Evolutionary conservation across 1,139 yeast genomes (phyloP).

Genomic region (Candida glucosophila): DNA sequence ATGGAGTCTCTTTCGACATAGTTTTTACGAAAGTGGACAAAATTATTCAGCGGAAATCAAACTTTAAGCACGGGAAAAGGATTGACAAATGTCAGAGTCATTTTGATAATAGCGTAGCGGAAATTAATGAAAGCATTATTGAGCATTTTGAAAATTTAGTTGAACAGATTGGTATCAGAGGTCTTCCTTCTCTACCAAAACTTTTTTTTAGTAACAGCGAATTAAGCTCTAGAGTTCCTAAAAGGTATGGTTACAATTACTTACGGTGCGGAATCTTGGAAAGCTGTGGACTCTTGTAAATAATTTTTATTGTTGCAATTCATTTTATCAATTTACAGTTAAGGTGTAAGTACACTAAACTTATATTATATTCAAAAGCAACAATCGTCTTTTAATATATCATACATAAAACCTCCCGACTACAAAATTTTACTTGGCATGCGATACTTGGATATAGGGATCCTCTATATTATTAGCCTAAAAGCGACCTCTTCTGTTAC

Average conservation of each 20-base stretch:
- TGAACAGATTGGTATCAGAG: constrained; percentile 13
- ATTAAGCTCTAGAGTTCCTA: constrained; percentile 12
- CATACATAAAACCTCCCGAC: too few relatives aligned
- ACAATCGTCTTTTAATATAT: too few relatives aligned
- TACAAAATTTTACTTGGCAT: too few relatives aligned
- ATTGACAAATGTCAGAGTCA: constrained; percentile 1
- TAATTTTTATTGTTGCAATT: too few relatives aligned
- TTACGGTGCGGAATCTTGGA: constrained; percentile 25
- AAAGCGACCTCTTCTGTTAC: too few relatives aligned
- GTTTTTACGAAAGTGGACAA: constrained; percentile 72
- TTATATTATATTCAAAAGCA: too few relatives aligned
- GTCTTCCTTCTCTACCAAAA: constrained; percentile 21
- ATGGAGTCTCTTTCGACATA: constrained; percentile 64
- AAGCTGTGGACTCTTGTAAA: constrained; percentile 18
- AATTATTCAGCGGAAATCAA: constrained; percentile 20
- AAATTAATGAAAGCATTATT: constrained; percentile 17
- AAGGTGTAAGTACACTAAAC: too few relatives aligned
- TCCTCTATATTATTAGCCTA: too few relatives aligned
- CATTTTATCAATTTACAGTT: too few relatives aligned
- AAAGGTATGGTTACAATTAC: constrained; percentile 27
- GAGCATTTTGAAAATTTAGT: constrained; percentile 16
- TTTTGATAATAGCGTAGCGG: constrained; percentile 4
- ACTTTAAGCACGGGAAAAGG: constrained; percentile 4
- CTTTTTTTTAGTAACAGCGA: constrained; percentile 28
- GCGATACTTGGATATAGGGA: too few relatives aligned